Conservation (phyloP, 495 filamentous ascomycete genomes). For the Trichocladium antarcticum region DNA sequence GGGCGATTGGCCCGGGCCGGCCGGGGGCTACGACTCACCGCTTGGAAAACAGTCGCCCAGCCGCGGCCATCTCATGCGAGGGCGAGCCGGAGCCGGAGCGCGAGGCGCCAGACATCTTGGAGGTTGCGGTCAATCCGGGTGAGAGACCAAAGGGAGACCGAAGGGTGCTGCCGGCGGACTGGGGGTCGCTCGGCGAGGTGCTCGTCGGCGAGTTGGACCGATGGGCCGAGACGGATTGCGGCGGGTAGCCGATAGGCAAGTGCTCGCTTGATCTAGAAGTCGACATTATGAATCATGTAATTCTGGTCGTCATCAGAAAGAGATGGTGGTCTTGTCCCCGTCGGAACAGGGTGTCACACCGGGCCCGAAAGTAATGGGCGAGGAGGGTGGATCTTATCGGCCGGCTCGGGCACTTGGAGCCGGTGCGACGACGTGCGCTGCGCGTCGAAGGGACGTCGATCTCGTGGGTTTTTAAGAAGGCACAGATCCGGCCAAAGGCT, state of each 20-base stretch:
- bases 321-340: conserved; percentile 8
- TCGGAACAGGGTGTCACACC: conserved; percentile 6
- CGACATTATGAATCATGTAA: conserved; percentile 82
- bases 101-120: conserved; percentile 59
- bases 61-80: conserved; percentile 75
- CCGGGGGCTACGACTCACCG: conserved; percentile 48
- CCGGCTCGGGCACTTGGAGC: background rate
- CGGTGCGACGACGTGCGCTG: conserved; percentile 14
- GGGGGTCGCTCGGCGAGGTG: conserved; percentile 76
- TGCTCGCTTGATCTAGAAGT: conserved; percentile 69
- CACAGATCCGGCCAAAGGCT: background rate
- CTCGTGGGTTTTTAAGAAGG: background rate
- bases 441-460: conserved; percentile 7
- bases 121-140: conserved; percentile 49
- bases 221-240: conserved; percentile 48
- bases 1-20: conserved; percentile 10
- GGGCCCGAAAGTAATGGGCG: conserved; percentile 2
- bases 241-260: conserved; percentile 59
- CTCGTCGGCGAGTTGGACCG: conserved; percentile 81
- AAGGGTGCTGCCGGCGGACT: conserved; percentile 49
- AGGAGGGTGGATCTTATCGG: background rate
- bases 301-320: conserved; percentile 37
- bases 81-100: conserved; percentile 93
- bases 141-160: conserved; percentile 67
- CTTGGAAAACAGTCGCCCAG: conserved; percentile 70